Evolutionary conservation across 2,329 filamentous ascomycete genomes (phyloP).

Genomic region (Exophiala calicioides): DNA sequence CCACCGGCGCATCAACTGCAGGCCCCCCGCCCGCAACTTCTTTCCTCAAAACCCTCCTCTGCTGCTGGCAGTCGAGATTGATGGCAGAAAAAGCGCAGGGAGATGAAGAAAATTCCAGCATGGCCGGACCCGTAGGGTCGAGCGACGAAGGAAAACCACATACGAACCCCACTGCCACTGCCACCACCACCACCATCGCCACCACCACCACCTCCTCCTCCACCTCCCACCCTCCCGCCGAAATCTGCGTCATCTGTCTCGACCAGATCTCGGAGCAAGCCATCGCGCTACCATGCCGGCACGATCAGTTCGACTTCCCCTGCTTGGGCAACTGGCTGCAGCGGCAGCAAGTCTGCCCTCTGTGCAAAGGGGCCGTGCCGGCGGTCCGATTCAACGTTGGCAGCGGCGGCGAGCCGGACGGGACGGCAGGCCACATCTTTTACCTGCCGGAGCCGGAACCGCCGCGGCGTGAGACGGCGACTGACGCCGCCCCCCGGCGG

Average conservation of each 20-base stretch:
- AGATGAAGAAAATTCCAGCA: no score
- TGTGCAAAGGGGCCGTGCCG: conserved; percentile 65
- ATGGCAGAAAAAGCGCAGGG: no score
- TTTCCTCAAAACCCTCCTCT: no score
- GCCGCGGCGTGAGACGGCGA: conserved; percentile 1
- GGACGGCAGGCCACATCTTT: conserved; percentile 28
- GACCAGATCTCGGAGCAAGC: conserved; percentile 72
- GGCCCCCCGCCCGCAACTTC: no score
- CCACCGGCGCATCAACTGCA: no score
- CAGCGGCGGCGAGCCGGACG: conserved; percentile 49
- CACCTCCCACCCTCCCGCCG: conserved; percentile 7
- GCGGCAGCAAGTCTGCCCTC: conserved; percentile 69
- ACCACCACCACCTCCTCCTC: no score
- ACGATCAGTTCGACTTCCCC: conserved; percentile 79
- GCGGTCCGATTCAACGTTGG: conserved; percentile 68
- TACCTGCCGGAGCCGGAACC: conserved; percentile 36
- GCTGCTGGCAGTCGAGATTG: no score
- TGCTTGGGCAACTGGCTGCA: conserved; percentile 83
- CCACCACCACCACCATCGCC: no score
- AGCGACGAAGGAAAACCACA: no score
- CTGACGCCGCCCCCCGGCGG: conserved; percentile 10
- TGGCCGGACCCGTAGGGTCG: no score
- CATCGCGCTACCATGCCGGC: conserved; percentile 72
- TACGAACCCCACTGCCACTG: no score
- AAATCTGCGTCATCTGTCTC: conserved; percentile 80